Percentiles rank a stretch among this genome's conserved stretches.
Evolutionary conservation across 2,329 filamentous ascomycete species (phyloP).

Genomic region (Ascochyta fabae): DNA sequence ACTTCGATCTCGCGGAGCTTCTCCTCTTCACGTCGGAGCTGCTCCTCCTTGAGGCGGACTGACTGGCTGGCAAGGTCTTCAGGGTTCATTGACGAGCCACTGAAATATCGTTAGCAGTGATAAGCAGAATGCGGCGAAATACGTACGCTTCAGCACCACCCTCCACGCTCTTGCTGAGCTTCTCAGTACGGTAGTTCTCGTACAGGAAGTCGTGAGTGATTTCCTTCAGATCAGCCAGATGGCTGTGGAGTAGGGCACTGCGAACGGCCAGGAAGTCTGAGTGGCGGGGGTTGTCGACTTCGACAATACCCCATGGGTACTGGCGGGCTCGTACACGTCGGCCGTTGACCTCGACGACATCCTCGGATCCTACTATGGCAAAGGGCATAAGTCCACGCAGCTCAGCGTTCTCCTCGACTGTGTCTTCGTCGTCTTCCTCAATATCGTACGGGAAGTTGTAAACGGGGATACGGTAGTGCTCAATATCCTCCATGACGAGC

Average conservation of each 20-base stretch:
- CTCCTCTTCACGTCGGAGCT: conserved; percentile 98
- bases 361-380: conserved; percentile 97
- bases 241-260: conserved; percentile 94
- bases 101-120: conserved; percentile 39
- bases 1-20: conserved; percentile 99
- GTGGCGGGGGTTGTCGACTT: conserved; percentile 98
- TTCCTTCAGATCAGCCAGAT: conserved; percentile 97
- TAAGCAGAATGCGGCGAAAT: neutral
- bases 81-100: conserved; percentile 92
- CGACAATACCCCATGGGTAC: conserved; percentile 98
- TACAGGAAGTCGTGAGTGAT: conserved; percentile 99
- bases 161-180: conserved; percentile 99
- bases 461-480: conserved; percentile 98
- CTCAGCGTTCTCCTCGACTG: conserved; percentile 98
- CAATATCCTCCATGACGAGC: conserved; percentile 99
- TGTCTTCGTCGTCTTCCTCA: conserved; percentile 99
- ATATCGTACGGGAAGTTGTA: conserved; percentile 99
- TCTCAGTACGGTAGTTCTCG: conserved; percentile 99
- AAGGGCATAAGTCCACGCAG: conserved; percentile 98
- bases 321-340: conserved; percentile 92
- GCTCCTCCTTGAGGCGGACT: conserved; percentile 98
- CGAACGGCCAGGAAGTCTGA: conserved; percentile 98
- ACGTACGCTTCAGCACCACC: conserved; percentile 87
- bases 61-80: conserved; percentile 97
- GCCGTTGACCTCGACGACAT: conserved; percentile 90